These are phyloP conservation scores for Epichloe uncinata DNA, from an alignment of 2,329 filamentous ascomycete genomes.

Conservation along the genomic window DNA sequence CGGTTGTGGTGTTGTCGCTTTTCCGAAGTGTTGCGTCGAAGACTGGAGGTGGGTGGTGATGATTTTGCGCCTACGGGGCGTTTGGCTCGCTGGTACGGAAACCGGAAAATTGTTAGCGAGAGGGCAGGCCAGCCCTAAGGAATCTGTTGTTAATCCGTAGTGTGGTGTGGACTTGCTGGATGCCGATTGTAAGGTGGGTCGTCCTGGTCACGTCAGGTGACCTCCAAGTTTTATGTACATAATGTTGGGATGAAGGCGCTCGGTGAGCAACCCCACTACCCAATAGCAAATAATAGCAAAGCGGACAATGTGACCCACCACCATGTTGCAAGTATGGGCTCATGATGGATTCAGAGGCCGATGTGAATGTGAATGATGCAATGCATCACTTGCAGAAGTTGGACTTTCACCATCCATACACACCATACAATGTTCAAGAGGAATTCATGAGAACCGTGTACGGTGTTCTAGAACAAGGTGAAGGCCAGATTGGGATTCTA, in stretches of 20 bases:
- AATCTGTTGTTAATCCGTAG: neutral
- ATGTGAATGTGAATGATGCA: constrained; percentile 8
- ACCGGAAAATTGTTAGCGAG: constrained; percentile 24
- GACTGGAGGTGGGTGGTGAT: constrained; percentile 24
- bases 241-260: constrained; percentile 9
- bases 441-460: constrained; percentile 82
- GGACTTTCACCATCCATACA: constrained; percentile 77
- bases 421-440: constrained; percentile 75
- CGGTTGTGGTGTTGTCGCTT: constrained; percentile 32
- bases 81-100: constrained; percentile 13
- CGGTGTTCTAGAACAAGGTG: constrained; percentile 52
- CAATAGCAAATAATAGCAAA: neutral
- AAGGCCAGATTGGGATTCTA: constrained; percentile 73
- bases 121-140: constrained; percentile 30
- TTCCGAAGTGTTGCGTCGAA: constrained; percentile 24
- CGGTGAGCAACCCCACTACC: neutral
- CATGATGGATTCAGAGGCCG: constrained; percentile 5
- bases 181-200: constrained; percentile 1
- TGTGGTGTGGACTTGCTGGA: neutral
- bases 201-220: constrained; percentile 17
- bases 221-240: constrained; percentile 4
- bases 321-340: neutral
- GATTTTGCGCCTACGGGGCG: constrained; percentile 22
- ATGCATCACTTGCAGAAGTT: constrained; percentile 18
- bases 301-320: neutral